These are phyloP conservation scores for Quercus tomentella DNA, from an alignment of 331 rosid species.

Conservation along the genomic window DNA sequence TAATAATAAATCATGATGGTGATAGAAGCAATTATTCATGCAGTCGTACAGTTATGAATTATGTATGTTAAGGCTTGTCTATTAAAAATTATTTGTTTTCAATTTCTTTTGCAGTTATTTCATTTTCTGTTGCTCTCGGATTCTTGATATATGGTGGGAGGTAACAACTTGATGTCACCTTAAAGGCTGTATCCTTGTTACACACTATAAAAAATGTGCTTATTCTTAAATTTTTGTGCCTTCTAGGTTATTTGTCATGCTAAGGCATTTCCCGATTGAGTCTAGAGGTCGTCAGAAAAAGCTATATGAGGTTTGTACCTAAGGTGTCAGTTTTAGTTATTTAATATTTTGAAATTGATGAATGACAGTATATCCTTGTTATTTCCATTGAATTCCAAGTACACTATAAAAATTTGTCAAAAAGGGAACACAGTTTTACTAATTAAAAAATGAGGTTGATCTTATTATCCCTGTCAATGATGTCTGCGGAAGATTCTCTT, in stretches of 20 bases:
- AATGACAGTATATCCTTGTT: constrained; percentile 1
- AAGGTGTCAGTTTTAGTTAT: background rate
- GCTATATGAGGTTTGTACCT: constrained; percentile 62
- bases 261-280: constrained; percentile 83
- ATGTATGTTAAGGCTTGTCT: background rate
- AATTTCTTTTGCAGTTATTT: constrained; percentile 44
- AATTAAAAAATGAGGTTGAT: background rate
- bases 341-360: background rate
- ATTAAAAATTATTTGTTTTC: constrained; percentile 1
- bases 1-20: background rate
- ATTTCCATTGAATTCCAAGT: background rate
- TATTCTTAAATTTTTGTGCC: background rate
- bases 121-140: constrained; percentile 67
- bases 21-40: background rate
- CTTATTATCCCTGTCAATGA: background rate
- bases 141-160: constrained; percentile 85
- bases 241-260: constrained; percentile 59
- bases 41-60: background rate
- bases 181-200: background rate
- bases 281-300: constrained; percentile 85
- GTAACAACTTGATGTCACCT: constrained; percentile 29
- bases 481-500: background rate
- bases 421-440: background rate
- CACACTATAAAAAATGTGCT: background rate
- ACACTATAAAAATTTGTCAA: background rate